Conservation (phyloP, 306 rosid species). For the Quillaja saponaria region DNA sequence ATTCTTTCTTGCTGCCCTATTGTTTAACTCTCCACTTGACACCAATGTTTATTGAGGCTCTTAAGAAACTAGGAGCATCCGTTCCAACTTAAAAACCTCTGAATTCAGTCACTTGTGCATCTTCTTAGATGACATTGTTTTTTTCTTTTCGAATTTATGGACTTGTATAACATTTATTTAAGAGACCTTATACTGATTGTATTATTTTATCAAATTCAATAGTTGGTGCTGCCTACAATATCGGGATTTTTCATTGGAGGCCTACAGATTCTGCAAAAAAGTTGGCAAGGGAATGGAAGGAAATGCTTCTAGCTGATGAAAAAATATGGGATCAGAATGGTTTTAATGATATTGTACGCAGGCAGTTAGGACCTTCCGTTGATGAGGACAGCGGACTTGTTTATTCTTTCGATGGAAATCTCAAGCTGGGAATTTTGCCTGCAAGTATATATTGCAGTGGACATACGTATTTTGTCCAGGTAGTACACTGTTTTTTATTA, state of each 20-base stretch:
- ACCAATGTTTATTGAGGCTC: background rate
- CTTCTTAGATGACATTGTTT: constrained; percentile 12
- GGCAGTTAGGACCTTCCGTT: constrained; percentile 73
- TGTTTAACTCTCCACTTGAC: background rate
- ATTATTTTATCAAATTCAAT: constrained; percentile 25
- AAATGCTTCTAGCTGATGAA: constrained; percentile 73
- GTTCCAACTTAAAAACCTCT: background rate
- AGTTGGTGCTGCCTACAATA: constrained; percentile 85
- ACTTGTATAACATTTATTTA: constrained; percentile 16
- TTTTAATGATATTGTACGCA: constrained; percentile 69
- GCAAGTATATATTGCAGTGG: constrained; percentile 93
- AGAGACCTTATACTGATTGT: constrained; percentile 18
- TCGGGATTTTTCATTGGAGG: constrained; percentile 96
- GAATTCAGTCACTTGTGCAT: background rate
- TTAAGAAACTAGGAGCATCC: too few relatives aligned
- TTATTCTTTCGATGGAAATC: constrained; percentile 88
- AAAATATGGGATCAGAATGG: constrained; percentile 96
- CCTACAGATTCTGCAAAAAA: constrained; percentile 80
- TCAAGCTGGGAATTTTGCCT: constrained; percentile 85
- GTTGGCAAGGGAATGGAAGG: constrained; percentile 88
- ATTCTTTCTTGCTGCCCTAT: too few relatives aligned
- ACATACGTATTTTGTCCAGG: constrained; percentile 98
- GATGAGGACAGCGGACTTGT: constrained; percentile 74
- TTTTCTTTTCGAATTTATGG: constrained; percentile 3
- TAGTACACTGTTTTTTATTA: constrained; percentile 27